Evolutionary conservation across 495 filamentous ascomycete genomes (phyloP).

Genomic region (Hypoxylon lienhwacheense): DNA sequence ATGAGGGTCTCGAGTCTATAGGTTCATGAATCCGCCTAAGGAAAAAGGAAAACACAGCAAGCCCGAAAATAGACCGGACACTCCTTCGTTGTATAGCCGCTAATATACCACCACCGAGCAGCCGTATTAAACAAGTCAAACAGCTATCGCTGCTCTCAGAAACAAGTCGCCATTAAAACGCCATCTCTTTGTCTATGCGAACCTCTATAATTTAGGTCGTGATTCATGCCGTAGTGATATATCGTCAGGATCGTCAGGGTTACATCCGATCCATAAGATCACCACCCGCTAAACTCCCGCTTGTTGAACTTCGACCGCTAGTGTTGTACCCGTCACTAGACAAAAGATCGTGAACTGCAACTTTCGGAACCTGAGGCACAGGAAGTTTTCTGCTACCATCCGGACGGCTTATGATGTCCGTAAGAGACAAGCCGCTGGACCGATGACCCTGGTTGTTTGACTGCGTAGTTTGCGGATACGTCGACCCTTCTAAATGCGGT

Average conservation of each 20-base stretch:
- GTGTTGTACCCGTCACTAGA: conserved; percentile 60
- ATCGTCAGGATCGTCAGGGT: conserved; percentile 2
- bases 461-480: conserved; percentile 44
- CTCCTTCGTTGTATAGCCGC: conserved; percentile 16
- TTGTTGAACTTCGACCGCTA: conserved; percentile 53
- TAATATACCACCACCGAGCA: conserved; percentile 19
- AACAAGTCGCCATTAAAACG: conserved; percentile 29
- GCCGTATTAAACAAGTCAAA: conserved; percentile 30
- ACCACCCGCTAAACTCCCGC: conserved; percentile 50
- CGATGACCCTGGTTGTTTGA: conserved; percentile 43
- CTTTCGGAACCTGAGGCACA: conserved; percentile 83
- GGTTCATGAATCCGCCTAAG: conserved; percentile 34
- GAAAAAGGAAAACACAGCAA: conserved; percentile 27
- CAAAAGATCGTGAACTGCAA: conserved; percentile 85
- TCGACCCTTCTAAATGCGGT: conserved; percentile 62
- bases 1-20: conserved; percentile 41
- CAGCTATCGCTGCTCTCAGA: conserved; percentile 12
- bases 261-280: conserved; percentile 47
- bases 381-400: conserved; percentile 93
- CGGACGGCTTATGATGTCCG: conserved; percentile 86
- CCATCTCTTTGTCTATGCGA: conserved; percentile 38
- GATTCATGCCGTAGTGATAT: conserved; percentile 32
- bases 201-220: conserved; percentile 39
- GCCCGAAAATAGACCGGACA: conserved; percentile 21
- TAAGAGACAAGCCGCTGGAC: conserved; percentile 71